These are phyloP conservation scores for Amanita fuliginea DNA, from an alignment of 768 basidiomycete species.

Conservation along the genomic window DNA sequence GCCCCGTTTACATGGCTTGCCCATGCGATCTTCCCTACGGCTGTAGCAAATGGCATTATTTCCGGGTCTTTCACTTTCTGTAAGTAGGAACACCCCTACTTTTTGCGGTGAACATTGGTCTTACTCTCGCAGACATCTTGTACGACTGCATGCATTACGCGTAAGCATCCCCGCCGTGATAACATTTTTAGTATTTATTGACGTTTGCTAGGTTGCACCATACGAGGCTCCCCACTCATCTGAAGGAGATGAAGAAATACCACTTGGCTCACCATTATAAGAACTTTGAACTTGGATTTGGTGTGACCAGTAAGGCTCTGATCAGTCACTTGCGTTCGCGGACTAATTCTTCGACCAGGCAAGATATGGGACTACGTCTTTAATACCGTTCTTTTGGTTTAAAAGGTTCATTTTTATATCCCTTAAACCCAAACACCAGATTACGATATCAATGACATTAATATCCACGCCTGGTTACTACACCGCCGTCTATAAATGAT, in stretches of 20 bases:
- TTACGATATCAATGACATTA: not conserved
- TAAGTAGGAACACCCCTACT: conserved; percentile 26
- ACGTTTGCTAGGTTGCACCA: conserved; percentile 57
- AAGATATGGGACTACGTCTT: conserved; percentile 95
- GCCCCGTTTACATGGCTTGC: conserved; percentile 83
- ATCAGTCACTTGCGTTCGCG: not conserved
- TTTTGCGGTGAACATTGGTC: not conserved
- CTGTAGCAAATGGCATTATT: conserved; percentile 88
- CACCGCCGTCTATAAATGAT: too few relatives aligned
- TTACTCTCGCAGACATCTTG: conserved; percentile 44
- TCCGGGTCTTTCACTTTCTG: conserved; percentile 74
- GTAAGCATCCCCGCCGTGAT: conserved; percentile 29
- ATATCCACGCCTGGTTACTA: not conserved
- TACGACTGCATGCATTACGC: conserved; percentile 94
- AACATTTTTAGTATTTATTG: conserved; percentile 6
- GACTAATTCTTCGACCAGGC: conserved; percentile 26
- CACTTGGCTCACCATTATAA: conserved; percentile 98
- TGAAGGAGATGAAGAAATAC: conserved; percentile 93
- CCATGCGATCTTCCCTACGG: conserved; percentile 68
- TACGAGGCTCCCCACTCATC: conserved; percentile 73
- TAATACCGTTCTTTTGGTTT: conserved; percentile 67
- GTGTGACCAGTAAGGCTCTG: conserved; percentile 69
- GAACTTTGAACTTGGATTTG: conserved; percentile 95
- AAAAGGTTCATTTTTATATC: conserved; percentile 9
- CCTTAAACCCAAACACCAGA: not conserved